These are phyloP conservation scores for Acanthamoeba healyi DNA, from an alignment of 208 protist species.

Conservation along the genomic window DNA sequence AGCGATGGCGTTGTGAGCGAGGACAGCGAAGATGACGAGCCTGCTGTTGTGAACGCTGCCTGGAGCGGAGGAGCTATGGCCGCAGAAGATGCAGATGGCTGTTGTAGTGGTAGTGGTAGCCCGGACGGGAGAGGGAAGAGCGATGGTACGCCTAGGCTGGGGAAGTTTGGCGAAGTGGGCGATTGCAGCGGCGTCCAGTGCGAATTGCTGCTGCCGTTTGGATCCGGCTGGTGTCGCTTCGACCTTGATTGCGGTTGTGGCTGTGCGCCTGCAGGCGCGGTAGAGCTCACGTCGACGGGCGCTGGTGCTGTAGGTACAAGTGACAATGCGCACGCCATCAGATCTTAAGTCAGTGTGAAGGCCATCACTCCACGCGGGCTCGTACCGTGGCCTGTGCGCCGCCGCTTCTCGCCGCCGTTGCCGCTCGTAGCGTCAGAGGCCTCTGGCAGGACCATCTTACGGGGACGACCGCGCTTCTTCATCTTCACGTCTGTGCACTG, in stretches of 20 bases:
- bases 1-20: no score
- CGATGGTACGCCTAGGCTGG: background rate
- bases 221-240: no score
- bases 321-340: background rate
- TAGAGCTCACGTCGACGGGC: background rate
- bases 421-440: background rate
- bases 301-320: background rate
- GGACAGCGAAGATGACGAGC: no score
- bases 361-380: no score
- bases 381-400: background rate
- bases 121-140: background rate
- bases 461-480: slow-evolving; percentile 56
- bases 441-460: background rate
- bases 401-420: background rate
- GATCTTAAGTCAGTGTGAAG: background rate
- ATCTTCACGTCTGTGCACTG: slow-evolving; percentile 24
- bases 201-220: background rate
- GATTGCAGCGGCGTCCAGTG: slow-evolving; percentile 5
- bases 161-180: background rate
- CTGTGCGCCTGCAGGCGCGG: background rate
- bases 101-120: no score
- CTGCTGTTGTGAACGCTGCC: no score
- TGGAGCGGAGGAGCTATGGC: no score
- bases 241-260: background rate
- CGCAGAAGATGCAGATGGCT: no score